phyloP scores from a whole-genome alignment of 2,329 filamentous ascomycete species.

The Fusarium sp. region DNA sequence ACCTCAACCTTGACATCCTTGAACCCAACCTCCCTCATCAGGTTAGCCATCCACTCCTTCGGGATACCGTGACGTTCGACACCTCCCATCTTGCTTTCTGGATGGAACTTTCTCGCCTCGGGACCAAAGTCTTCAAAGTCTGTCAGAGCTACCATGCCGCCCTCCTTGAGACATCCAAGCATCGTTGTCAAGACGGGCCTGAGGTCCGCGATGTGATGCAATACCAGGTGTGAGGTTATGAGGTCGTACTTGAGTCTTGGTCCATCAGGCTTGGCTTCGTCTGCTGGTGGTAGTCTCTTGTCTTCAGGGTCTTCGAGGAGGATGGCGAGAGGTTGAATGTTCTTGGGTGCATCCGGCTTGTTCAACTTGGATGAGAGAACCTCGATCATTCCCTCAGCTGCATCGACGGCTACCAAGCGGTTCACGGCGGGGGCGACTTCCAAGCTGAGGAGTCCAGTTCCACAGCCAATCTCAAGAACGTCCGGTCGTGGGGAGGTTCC shows the following conservation, averaged over 20 bases:
- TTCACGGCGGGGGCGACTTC: conserved; percentile 61
- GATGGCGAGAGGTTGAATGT: conserved; percentile 60
- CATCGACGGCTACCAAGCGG: conserved; percentile 65
- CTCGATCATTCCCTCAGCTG: conserved; percentile 66
- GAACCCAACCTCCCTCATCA: conserved; percentile 55
- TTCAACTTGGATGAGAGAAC: conserved; percentile 60
- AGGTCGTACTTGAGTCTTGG: conserved; percentile 61
- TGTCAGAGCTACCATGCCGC: conserved; percentile 64
- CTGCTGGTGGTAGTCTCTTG: conserved; percentile 52
- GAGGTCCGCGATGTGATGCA: conserved; percentile 67
- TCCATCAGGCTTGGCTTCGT: conserved; percentile 44
- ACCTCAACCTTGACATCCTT: conserved; percentile 59
- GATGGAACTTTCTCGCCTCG: conserved; percentile 64
- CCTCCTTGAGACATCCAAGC: conserved; percentile 59
- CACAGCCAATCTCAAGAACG: conserved; percentile 68
- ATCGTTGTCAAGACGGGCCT: conserved; percentile 58
- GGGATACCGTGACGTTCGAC: conserved; percentile 67
- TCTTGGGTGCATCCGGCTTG: conserved; percentile 47
- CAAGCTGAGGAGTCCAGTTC: conserved; percentile 66
- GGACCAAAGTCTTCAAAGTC: conserved; percentile 70
- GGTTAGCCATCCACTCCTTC: conserved; percentile 52
- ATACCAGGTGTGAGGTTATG: conserved; percentile 64
- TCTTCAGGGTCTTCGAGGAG: conserved; percentile 64
- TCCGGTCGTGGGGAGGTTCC: conserved; percentile 40
- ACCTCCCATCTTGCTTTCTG: conserved; percentile 62